Evolutionary conservation across 805 yeast genomes (phyloP).

Genomic region (Hanseniaspora mollemarum): DNA sequence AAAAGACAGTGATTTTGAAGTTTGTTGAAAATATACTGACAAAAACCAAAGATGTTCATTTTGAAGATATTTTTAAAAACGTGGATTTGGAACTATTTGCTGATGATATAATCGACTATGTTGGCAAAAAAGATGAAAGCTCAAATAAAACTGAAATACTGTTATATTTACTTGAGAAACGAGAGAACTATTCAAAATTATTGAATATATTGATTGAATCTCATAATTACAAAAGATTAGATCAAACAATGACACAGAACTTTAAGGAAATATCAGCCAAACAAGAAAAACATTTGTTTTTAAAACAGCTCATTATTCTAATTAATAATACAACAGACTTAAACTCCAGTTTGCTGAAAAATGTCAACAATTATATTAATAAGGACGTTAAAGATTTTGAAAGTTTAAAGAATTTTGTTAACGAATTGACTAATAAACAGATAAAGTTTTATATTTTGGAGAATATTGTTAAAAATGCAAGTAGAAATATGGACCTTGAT

Average conservation of each 20-base stretch:
- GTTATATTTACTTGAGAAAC: not conserved
- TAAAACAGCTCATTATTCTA: not conserved
- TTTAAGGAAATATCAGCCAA: not conserved
- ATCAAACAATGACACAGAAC: not conserved
- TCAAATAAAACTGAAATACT: not conserved
- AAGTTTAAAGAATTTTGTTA: not conserved
- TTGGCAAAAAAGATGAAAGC: not conserved
- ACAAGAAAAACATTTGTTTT: not conserved
- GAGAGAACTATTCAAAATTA: not conserved
- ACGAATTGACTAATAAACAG: not conserved
- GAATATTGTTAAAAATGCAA: not conserved
- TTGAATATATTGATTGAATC: not conserved
- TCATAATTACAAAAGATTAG: not conserved
- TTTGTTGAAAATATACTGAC: conserved; percentile 17
- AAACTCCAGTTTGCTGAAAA: not conserved
- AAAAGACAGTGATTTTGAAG: conserved; percentile 24
- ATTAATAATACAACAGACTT: not conserved
- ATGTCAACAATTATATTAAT: not conserved
- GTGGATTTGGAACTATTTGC: conserved; percentile 6
- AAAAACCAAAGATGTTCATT: not conserved
- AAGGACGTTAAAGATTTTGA: not conserved
- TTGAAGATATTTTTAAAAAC: not conserved
- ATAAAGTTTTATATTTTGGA: not conserved
- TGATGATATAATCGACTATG: not conserved
- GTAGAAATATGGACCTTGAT: not conserved